These are phyloP conservation scores for Athelia psychrophila DNA, from an alignment of 1,284 basidiomycete species.

Conservation along the genomic window DNA sequence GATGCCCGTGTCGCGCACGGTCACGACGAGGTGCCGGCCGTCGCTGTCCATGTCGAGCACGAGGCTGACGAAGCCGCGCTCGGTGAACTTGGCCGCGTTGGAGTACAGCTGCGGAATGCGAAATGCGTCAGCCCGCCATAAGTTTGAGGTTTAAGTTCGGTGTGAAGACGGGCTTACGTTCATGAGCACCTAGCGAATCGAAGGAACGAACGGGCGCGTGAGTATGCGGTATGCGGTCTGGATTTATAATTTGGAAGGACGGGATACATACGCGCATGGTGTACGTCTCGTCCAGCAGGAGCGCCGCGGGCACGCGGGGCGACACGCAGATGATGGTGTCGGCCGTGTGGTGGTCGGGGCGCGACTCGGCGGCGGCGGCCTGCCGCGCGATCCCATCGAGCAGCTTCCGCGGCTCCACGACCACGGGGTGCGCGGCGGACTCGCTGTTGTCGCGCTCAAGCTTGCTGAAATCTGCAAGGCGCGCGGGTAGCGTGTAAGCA, in stretches of 20 bases:
- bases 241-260: too few relatives aligned
- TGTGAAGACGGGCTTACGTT: too few relatives aligned
- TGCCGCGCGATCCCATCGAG: slow-evolving; percentile 25
- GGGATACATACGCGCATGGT: slow-evolving; percentile 21
- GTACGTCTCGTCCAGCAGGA: slow-evolving; percentile 28
- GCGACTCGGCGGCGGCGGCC: slow-evolving; percentile 18
- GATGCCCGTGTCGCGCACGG: slow-evolving; percentile 25
- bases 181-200: too few relatives aligned
- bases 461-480: slow-evolving; percentile 25
- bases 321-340: slow-evolving; percentile 25
- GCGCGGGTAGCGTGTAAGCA: background rate
- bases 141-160: too few relatives aligned
- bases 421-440: slow-evolving; percentile 24
- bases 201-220: too few relatives aligned
- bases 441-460: slow-evolving; percentile 28
- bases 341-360: slow-evolving; percentile 17
- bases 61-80: slow-evolving; percentile 24
- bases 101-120: slow-evolving; percentile 22
- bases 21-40: background rate
- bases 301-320: slow-evolving; percentile 18
- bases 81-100: slow-evolving; percentile 30
- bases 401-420: slow-evolving; percentile 25
- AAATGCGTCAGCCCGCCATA: slow-evolving; percentile 19
- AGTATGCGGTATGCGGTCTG: too few relatives aligned
- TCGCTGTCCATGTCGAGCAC: slow-evolving; percentile 15